Conservation (phyloP, 2,329 filamentous ascomycete species). For the Colletotrichum godetiae region DNA sequence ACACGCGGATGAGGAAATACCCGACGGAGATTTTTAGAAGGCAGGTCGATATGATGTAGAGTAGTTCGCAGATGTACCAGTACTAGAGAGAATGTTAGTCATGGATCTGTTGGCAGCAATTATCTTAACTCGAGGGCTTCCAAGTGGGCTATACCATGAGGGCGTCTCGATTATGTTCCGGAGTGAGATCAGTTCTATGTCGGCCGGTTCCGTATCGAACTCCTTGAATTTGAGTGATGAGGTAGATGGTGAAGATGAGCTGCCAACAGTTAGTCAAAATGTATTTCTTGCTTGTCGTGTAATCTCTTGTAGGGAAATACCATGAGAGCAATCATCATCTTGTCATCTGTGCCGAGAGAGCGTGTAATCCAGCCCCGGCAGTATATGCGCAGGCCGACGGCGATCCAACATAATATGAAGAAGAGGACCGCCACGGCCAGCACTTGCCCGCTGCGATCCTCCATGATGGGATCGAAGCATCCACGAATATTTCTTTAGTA, state of each 20-base stretch:
- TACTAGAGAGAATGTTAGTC: conserved; percentile 39
- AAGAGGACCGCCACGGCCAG: conserved; percentile 44
- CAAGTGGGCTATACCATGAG: conserved; percentile 42
- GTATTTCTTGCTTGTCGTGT: not conserved
- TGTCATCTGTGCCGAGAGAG: conserved; percentile 47
- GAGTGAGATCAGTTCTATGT: conserved; percentile 38
- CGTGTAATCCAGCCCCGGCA: conserved; percentile 47
- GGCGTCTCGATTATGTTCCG: conserved; percentile 39
- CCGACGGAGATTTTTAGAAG: conserved; percentile 54
- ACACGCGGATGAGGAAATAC: conserved; percentile 55
- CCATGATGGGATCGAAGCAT: conserved; percentile 19
- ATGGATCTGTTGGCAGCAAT: not conserved
- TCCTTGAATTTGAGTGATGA: conserved; percentile 40
- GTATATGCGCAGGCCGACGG: conserved; percentile 45
- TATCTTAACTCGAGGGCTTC: not conserved
- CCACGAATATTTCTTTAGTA: not conserved
- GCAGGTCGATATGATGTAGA: conserved; percentile 50
- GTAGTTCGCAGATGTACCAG: conserved; percentile 55
- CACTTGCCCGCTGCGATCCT: conserved; percentile 41
- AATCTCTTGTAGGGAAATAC: conserved; percentile 37
- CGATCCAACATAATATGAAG: conserved; percentile 46
- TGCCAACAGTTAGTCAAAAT: conserved; percentile 17
- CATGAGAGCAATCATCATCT: conserved; percentile 46
- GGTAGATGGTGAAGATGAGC: conserved; percentile 41
- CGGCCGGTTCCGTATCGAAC: conserved; percentile 43